These are phyloP conservation scores for Camellia oleifera DNA, from an alignment of 179 eudicot genomes.

Conservation along the genomic window DNA sequence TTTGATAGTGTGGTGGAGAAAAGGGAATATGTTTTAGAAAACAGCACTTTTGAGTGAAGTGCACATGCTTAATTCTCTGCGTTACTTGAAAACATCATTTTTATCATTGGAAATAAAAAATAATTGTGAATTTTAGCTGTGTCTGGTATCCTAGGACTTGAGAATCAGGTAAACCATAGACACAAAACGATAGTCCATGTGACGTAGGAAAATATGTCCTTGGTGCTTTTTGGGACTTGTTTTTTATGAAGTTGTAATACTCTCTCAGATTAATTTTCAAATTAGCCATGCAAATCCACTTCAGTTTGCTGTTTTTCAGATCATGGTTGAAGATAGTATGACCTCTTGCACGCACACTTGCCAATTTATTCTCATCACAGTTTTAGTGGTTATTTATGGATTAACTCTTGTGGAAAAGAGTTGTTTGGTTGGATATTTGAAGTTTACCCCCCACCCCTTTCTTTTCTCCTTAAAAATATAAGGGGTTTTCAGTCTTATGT, in stretches of 20 bases:
- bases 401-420: conserved; percentile 1
- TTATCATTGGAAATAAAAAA: background rate
- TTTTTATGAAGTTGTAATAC: background rate
- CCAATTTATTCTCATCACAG: background rate
- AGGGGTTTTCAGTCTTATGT: background rate
- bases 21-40: background rate
- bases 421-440: background rate
- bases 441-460: background rate
- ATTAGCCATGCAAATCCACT: background rate
- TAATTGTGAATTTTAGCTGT: background rate
- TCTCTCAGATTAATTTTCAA: background rate
- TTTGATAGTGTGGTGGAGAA: background rate
- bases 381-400: background rate
- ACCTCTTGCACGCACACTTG: background rate
- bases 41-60: background rate
- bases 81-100: background rate
- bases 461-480: background rate
- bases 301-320: background rate
- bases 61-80: background rate
- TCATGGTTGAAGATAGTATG: background rate
- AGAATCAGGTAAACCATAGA: background rate
- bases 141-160: background rate
- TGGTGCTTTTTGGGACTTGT: background rate
- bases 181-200: background rate
- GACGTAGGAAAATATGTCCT: background rate